Evolutionary conservation across 306 rosid genomes (phyloP).

Genomic region (Cucurbita pepo): DNA sequence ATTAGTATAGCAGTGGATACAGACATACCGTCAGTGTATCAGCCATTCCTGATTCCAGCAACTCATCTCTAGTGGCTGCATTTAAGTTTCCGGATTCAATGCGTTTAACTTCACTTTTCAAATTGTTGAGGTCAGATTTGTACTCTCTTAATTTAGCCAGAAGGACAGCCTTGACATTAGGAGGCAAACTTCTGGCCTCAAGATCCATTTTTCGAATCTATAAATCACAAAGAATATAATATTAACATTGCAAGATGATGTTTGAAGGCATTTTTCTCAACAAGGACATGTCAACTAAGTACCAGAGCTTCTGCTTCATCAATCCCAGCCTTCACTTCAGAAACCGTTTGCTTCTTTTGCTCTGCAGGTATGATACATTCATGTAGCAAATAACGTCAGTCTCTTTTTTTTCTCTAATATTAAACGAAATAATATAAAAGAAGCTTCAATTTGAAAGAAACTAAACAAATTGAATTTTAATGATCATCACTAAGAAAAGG

Average conservation of each 20-base stretch:
- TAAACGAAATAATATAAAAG: background rate
- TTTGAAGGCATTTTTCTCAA: conserved; percentile 7
- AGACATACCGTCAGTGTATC: conserved; percentile 63
- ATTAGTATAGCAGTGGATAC: background rate
- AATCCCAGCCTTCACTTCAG: conserved; percentile 70
- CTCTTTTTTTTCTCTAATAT: background rate
- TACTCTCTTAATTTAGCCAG: conserved; percentile 89
- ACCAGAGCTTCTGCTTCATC: conserved; percentile 94
- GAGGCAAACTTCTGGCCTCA: conserved; percentile 90
- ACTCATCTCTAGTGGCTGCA: conserved; percentile 70
- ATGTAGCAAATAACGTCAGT: background rate
- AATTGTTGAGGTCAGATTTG: conserved; percentile 82
- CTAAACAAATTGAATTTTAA: background rate
- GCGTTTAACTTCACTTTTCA: conserved; percentile 71
- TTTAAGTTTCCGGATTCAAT: conserved; percentile 52
- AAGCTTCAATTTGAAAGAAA: background rate
- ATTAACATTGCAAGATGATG: conserved; percentile 4
- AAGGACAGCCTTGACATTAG: conserved; percentile 65
- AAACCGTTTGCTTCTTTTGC: conserved; percentile 79
- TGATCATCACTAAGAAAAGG: background rate
- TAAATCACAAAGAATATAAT: conserved; percentile 7
- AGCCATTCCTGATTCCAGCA: conserved; percentile 95
- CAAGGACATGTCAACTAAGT: conserved; percentile 10
- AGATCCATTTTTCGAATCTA: conserved; percentile 94
- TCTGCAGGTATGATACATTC: conserved; percentile 32